Percentiles rank a stretch among this genome's conserved stretches.
These are phyloP conservation scores for Hansenula anomala DNA, from an alignment of 1,139 yeast species.

Conservation along the genomic window DNA sequence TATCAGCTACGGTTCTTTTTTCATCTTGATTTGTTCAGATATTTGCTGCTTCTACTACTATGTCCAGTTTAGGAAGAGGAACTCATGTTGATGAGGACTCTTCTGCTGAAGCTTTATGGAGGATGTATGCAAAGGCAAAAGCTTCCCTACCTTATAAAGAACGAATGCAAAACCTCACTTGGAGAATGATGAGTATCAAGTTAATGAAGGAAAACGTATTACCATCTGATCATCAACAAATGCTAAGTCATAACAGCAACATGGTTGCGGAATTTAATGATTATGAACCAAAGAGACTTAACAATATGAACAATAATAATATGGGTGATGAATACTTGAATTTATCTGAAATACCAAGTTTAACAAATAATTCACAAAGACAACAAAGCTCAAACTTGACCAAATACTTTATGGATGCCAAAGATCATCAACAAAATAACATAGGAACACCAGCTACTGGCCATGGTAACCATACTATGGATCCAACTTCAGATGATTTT, in stretches of 20 bases:
- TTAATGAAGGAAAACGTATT: constrained; percentile 22
- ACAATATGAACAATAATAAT: neutral
- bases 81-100: constrained; percentile 32
- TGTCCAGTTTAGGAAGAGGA: too few species aligned
- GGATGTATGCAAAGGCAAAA: constrained; percentile 71
- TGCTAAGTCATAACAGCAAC: too few species aligned
- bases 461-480: constrained; percentile 11
- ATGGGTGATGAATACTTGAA: constrained; percentile 19
- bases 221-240: neutral
- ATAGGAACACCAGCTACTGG: neutral
- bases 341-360: constrained; percentile 12
- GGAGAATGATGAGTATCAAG: constrained; percentile 77
- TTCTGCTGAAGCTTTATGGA: constrained; percentile 67
- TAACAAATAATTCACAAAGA: neutral
- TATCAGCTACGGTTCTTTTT: too few species aligned
- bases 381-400: constrained; percentile 16
- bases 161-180: constrained; percentile 77
- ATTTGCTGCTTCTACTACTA: too few species aligned
- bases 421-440: neutral
- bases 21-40: too few species aligned
- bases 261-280: constrained; percentile 3
- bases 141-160: constrained; percentile 72
- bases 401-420: constrained; percentile 13
- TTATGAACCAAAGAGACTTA: neutral
- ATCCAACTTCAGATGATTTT: constrained; percentile 49